Percentiles rank a stretch among this genome's conserved stretches.
phyloP scores from a whole-genome alignment of 2,329 filamentous ascomycete species.

The Colletotrichum sp. region DNA sequence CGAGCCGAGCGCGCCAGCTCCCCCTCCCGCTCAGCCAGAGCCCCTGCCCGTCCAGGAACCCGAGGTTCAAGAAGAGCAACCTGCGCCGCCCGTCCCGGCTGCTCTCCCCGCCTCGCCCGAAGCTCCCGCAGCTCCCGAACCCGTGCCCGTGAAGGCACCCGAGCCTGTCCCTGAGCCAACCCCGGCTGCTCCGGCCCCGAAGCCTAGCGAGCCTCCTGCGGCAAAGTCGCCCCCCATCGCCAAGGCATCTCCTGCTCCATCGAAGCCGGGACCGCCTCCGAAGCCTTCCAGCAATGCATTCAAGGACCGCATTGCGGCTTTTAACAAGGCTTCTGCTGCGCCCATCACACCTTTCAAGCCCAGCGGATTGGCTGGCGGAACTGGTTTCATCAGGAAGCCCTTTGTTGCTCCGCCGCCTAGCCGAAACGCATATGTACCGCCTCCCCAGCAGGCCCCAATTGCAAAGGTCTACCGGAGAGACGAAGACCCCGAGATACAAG shows the following conservation, averaged over 20 bases:
- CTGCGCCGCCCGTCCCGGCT: conserved; percentile 31
- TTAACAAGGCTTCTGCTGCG: conserved; percentile 87
- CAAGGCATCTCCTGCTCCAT: conserved; percentile 34
- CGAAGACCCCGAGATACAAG: conserved; percentile 78
- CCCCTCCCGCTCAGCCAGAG: conserved; percentile 35
- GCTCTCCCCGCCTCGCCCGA: conserved; percentile 34
- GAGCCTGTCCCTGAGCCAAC: conserved; percentile 32
- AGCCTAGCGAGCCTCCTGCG: conserved; percentile 38
- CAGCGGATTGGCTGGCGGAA: conserved; percentile 62
- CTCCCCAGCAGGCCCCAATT: conserved; percentile 71
- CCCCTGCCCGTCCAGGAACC: conserved; percentile 36
- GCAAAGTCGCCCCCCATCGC: conserved; percentile 44
- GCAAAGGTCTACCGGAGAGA: conserved; percentile 84
- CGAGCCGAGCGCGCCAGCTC: conserved; percentile 29
- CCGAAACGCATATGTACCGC: conserved; percentile 87
- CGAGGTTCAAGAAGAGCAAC: conserved; percentile 37
- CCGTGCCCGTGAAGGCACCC: conserved; percentile 32
- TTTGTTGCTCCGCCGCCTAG: conserved; percentile 96
- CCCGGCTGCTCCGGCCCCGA: conserved; percentile 36
- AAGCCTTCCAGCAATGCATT: conserved; percentile 83
- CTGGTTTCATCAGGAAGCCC: conserved; percentile 90
- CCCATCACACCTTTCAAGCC: conserved; percentile 93
- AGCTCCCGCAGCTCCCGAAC: conserved; percentile 39
- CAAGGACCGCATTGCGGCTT: conserved; percentile 94
- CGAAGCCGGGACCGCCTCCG: conserved; percentile 67